These are phyloP conservation scores for Porphyrellus sp. DNA, from an alignment of 1,284 basidiomycete genomes.

Conservation along the genomic window DNA sequence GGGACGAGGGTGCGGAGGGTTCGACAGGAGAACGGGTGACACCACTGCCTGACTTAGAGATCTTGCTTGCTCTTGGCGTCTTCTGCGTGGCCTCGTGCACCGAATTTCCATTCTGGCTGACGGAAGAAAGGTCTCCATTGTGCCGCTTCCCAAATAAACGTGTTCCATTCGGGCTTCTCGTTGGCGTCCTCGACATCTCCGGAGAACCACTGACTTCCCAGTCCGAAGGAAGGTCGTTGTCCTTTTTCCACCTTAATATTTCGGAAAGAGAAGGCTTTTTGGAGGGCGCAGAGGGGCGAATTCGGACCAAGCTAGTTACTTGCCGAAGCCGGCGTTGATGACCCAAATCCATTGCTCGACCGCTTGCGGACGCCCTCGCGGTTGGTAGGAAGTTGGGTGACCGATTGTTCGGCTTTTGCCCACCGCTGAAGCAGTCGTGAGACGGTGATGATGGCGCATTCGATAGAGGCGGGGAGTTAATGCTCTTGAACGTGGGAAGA, in stretches of 20 bases:
- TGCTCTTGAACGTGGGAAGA: slow-evolving; percentile 47
- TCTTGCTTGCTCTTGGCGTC: slow-evolving; percentile 34
- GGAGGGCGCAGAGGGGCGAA: slow-evolving; percentile 33
- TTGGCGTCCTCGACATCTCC: slow-evolving; percentile 47
- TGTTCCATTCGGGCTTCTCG: slow-evolving; percentile 44
- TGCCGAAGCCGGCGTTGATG: slow-evolving; percentile 42
- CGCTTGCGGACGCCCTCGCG: slow-evolving; percentile 75
- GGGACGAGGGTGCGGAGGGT: slow-evolving; percentile 15
- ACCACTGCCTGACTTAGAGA: slow-evolving; percentile 29
- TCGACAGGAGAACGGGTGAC: slow-evolving; percentile 28
- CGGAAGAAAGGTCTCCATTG: slow-evolving; percentile 26
- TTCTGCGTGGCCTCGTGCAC: slow-evolving; percentile 30
- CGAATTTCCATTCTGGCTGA: slow-evolving; percentile 26
- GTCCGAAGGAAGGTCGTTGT: slow-evolving; percentile 52
- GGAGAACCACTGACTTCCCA: slow-evolving; percentile 58
- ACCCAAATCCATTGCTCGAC: slow-evolving; percentile 58
- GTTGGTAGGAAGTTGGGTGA: slow-evolving; percentile 53
- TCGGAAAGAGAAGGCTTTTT: slow-evolving; percentile 68
- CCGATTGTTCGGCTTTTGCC: slow-evolving; percentile 38
- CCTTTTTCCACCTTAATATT: slow-evolving; percentile 51
- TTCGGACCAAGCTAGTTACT: slow-evolving; percentile 35
- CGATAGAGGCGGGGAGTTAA: slow-evolving; percentile 40
- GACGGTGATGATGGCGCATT: slow-evolving; percentile 46
- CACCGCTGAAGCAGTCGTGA: slow-evolving; percentile 48
- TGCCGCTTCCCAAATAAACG: slow-evolving; percentile 33